Base-by-base conservation (phyloP, 495 filamentous ascomycete species). In the Tuber melanosporum region DNA sequence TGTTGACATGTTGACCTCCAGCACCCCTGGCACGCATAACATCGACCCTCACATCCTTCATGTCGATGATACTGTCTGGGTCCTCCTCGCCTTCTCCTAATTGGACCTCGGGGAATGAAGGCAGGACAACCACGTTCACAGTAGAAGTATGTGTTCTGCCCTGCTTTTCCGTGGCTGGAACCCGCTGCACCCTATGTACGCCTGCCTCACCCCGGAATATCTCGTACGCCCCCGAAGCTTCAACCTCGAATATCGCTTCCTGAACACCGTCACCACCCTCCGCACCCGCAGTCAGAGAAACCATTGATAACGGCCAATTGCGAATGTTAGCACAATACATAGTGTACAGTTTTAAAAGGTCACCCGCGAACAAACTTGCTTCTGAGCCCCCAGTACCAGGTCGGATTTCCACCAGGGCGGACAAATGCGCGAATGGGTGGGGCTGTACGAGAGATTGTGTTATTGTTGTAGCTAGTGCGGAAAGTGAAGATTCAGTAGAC, bases 1-100 rank as follows among this genome's bases (percentile, higher is more conserved):
- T 98, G 85, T 99, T 99, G 83, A 99, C 95, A 84, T 98, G 96
- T 86, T 99, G 95, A 9, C 95, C 95, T 26, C 95, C 95, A 3
- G 95, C 94, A 44, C 95, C 95, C 72, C 92, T 87, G 1, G 95
- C 93, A 44, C 94, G 89, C 94, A 98, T 97, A 80, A 92, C 92
- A 82, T 99, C 96, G 14, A 89, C 87, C 62, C 90, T 88, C 49
- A 99, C 96, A 76, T 98, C 95, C 78, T 90, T 88, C 15, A 93
- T 90, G 84, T 95, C 90, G 75, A 99, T 88, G 84, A 95, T 95
- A 84, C 91, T 95, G 57, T 89, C 91, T 0, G 95, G 95, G 79
- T 99, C 91, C 74, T 87, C 85, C 26, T 85, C 84, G 2, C 84
- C 84, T 57, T 86, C 85, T 1, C 82, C 83, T 71, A 85, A 85